These are phyloP conservation scores for Trichosporon sp. DNA, from an alignment of 1,284 basidiomycete genomes.

Conservation along the genomic window DNA sequence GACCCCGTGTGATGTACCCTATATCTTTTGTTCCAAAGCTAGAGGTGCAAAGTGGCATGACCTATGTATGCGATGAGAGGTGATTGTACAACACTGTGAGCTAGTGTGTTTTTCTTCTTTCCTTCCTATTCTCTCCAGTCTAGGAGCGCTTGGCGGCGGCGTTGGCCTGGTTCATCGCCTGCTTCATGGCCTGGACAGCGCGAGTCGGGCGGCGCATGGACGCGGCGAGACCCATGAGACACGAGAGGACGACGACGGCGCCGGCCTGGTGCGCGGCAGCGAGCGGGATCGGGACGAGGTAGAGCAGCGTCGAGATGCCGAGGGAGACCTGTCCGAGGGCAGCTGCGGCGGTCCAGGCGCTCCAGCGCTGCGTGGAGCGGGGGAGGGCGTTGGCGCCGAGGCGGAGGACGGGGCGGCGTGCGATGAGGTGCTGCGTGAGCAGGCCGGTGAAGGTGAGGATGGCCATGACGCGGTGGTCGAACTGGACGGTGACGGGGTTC, in stretches of 20 bases:
- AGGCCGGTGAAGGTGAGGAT: slow-evolving; percentile 74
- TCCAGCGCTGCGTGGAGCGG: slow-evolving; percentile 60
- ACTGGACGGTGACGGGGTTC: slow-evolving; percentile 97
- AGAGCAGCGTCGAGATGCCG: slow-evolving; percentile 86
- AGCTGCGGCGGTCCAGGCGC: slow-evolving; percentile 69
- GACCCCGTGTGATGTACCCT: not conserved
- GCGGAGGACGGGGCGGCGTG: slow-evolving; percentile 57
- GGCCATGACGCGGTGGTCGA: slow-evolving; percentile 87
- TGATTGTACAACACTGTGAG: slow-evolving; percentile 1
- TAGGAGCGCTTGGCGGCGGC: not conserved
- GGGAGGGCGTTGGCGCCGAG: slow-evolving; percentile 57
- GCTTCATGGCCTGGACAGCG: slow-evolving; percentile 53
- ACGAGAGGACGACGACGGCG: slow-evolving; percentile 80
- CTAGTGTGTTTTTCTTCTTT: not conserved
- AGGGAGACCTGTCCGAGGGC: slow-evolving; percentile 81
- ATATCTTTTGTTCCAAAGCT: not conserved
- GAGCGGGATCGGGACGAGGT: slow-evolving; percentile 87
- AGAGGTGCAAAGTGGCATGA: not conserved
- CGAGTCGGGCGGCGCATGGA: slow-evolving; percentile 66
- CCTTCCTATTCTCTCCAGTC: not conserved
- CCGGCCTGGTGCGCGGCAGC: slow-evolving; percentile 95
- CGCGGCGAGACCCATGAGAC: slow-evolving; percentile 71
- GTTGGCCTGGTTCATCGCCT: slow-evolving; percentile 11
- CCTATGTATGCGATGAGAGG: slow-evolving; percentile 1
- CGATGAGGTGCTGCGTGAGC: slow-evolving; percentile 61